phyloP scores from a whole-genome alignment of 495 filamentous ascomycete species.

The Tuber indicum region DNA sequence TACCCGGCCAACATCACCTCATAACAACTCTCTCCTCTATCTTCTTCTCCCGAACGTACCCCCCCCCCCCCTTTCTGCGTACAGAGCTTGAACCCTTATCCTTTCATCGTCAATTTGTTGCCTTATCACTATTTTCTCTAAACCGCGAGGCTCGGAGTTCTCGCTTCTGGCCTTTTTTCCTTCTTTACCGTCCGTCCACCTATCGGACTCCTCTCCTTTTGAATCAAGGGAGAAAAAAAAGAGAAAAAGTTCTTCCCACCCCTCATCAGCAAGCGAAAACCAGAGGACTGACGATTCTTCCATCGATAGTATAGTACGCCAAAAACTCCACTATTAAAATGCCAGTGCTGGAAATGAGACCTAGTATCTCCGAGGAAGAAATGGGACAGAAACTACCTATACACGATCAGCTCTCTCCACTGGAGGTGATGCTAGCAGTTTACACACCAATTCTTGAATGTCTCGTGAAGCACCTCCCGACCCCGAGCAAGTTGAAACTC shows the following conservation, averaged over 20 bases:
- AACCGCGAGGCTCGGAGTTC: neutral
- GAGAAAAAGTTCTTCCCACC: neutral
- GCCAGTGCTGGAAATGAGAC: neutral
- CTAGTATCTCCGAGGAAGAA: neutral
- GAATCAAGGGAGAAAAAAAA: neutral
- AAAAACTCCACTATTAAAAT: neutral
- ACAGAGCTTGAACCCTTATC: neutral
- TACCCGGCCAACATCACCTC: constrained; percentile 3
- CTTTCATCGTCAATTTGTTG: neutral
- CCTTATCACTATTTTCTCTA: neutral
- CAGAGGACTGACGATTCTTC: neutral
- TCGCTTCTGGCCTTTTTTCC: neutral
- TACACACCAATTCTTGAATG: constrained; percentile 42
- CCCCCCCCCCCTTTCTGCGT: neutral
- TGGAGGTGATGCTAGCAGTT: constrained; percentile 40
- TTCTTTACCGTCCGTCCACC: neutral
- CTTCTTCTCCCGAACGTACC: neutral
- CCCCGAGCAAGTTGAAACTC: constrained; percentile 34
- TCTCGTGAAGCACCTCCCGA: constrained; percentile 41
- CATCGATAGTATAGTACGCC: neutral
- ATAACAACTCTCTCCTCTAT: neutral
- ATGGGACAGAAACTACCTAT: neutral
- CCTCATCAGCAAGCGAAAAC: neutral
- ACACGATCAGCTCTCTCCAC: constrained; percentile 38
- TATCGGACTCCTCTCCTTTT: neutral